phyloP scores from a whole-genome alignment of 768 basidiomycete genomes.

The Sporobolomyces pararoseus region DNA sequence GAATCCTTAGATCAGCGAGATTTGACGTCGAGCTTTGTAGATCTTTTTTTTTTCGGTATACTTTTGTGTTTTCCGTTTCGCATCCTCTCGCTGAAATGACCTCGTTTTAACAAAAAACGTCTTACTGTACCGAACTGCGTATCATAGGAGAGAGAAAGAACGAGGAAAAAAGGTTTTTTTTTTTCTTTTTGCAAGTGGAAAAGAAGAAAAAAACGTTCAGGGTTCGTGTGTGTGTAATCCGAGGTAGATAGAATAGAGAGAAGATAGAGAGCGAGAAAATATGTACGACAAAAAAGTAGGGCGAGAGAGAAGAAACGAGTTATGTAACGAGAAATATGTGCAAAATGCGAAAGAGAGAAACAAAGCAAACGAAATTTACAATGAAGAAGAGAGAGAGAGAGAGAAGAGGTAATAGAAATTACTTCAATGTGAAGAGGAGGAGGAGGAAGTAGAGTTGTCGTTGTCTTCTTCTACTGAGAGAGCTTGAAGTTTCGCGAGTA shows the following conservation, averaged over 20 bases:
- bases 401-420: not conserved
- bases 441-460: too few relatives aligned
- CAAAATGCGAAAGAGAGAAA: not conserved
- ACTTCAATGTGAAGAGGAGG: not conserved
- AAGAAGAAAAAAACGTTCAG: not conserved
- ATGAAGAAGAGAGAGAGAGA: not conserved
- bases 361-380: too few relatives aligned
- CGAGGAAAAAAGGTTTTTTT: not conserved
- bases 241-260: not conserved
- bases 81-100: too few relatives aligned
- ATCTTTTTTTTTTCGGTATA: too few relatives aligned
- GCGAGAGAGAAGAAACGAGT: not conserved
- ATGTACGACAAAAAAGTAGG: not conserved
- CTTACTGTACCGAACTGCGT: too few relatives aligned
- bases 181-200: not conserved
- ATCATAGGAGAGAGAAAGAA: not conserved
- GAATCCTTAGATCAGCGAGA: too few relatives aligned
- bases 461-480: not conserved
- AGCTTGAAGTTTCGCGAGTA: constrained; percentile 6
- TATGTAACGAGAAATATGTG: not conserved
- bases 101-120: too few relatives aligned
- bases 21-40: too few relatives aligned
- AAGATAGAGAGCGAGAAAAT: not conserved
- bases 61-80: too few relatives aligned
- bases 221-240: too few relatives aligned